These are phyloP conservation scores for Tremellales sp. DNA, from an alignment of 1,284 basidiomycete genomes.

Conservation along the genomic window DNA sequence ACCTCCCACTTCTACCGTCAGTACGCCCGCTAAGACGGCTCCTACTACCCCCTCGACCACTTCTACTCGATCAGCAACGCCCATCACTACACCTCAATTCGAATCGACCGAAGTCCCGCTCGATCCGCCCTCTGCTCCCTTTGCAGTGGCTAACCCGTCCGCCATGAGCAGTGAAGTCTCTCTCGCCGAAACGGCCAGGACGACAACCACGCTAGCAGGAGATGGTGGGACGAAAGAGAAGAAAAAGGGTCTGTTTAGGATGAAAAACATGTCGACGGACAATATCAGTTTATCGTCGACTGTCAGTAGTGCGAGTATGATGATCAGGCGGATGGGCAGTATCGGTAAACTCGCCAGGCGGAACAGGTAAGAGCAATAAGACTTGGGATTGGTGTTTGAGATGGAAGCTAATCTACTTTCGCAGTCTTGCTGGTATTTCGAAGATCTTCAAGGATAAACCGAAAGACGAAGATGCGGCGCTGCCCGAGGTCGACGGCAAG, in stretches of 20 bases:
- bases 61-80: conserved; percentile 32
- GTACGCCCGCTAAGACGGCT: conserved; percentile 13
- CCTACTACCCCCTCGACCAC: conserved; percentile 26
- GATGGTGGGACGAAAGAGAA: conserved; percentile 56
- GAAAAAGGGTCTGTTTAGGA: conserved; percentile 62
- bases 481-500: conserved; percentile 56
- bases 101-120: conserved; percentile 12
- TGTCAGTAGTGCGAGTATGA: conserved; percentile 90
- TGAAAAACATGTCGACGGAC: conserved; percentile 89
- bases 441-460: conserved; percentile 89
- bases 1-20: conserved; percentile 11
- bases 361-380: conserved; percentile 56
- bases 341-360: conserved; percentile 87
- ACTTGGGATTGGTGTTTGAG: background rate
- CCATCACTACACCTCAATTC: conserved; percentile 27
- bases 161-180: conserved; percentile 38
- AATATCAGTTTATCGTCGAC: conserved; percentile 98
- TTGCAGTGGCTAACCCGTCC: conserved; percentile 22
- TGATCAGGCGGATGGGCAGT: conserved; percentile 93
- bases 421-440: conserved; percentile 79
- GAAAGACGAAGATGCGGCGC: conserved; percentile 54
- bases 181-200: conserved; percentile 40
- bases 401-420: background rate
- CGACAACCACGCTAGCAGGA: conserved; percentile 24
- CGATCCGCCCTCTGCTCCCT: conserved; percentile 23